Percentiles rank a stretch among this genome's conserved stretches.
Conservation (phyloP, 345 rosid species). For the Lepidium aucheri region DNA sequence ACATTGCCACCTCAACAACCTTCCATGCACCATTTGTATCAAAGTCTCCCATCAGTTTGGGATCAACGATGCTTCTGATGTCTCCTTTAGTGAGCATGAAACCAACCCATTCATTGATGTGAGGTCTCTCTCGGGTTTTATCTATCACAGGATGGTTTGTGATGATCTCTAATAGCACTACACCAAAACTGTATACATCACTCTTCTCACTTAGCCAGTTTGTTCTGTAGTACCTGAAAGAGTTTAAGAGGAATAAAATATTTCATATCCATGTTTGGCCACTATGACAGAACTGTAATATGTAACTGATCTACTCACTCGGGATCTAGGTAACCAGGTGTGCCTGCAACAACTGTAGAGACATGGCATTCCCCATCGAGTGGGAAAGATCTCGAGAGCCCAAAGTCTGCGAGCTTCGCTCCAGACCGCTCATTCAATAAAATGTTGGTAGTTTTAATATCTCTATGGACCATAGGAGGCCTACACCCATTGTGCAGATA, state of each 20-base stretch:
- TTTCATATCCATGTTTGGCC: too few relatives aligned
- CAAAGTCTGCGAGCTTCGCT: conserved; percentile 58
- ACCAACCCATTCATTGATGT: conserved; percentile 33
- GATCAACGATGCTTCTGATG: conserved; percentile 37
- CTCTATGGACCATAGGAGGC: conserved; percentile 56
- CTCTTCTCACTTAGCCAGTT: conserved; percentile 40
- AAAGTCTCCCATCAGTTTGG: conserved; percentile 29
- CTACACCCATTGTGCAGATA: conserved; percentile 45
- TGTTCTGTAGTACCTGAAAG: conserved; percentile 24
- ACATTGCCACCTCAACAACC: conserved; percentile 36
- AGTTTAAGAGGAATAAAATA: not conserved
- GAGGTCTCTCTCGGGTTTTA: conserved; percentile 15
- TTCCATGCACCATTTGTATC: conserved; percentile 41
- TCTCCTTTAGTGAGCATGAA: conserved; percentile 37
- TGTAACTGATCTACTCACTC: conserved; percentile 33
- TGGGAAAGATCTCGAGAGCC: conserved; percentile 43
- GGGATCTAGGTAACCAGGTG: conserved; percentile 52
- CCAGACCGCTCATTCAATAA: conserved; percentile 35
- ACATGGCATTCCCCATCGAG: conserved; percentile 25
- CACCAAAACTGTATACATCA: conserved; percentile 52
- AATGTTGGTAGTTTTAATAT: conserved; percentile 47
- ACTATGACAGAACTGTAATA: too few relatives aligned
- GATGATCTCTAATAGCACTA: conserved; percentile 42
- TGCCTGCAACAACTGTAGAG: conserved; percentile 33
- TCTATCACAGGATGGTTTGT: conserved; percentile 36